Evolutionary conservation across 2,329 filamentous ascomycete genomes (phyloP), one percentile per base, ranked within the genome.

Genomic region (Colletotrichum somersetense): DNA sequence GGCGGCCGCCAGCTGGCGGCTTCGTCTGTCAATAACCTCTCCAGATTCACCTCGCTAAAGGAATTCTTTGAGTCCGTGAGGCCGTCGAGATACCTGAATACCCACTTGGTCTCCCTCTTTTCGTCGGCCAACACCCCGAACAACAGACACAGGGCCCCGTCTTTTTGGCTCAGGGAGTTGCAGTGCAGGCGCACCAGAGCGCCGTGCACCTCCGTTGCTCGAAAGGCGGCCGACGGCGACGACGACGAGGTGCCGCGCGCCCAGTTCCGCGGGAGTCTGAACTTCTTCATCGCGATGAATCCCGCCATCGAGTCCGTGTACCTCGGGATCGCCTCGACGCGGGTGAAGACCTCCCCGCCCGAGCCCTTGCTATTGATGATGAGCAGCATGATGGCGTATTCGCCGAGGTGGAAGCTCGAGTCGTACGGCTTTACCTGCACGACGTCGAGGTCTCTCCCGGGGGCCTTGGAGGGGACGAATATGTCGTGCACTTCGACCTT

Each of bases 351-450:
- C 11, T 40, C 62, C 2, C 33, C 50, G 8, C 38, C 62, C 3
- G 62, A 64, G 3, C 57, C 66, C 5, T 26, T 55, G 46, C 33
- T 48, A 11, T 56, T 35, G 46, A 63, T 52, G n/a, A 59, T 12
- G 8, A 72, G 66, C 12, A 72, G 66, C 18, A 72, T 61, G 6
- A 69, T 2, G 14, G 69, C 66, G 46, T 59, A 72, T 12, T 69
- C 65, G 0, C 69, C 69, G 4, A 69, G 40, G 12, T 62, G 62
- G 2, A 69, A 48, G 5, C 23, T 59, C 6, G 55, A 50, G 40
- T 69, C 69, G 10, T 20, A 7, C 1, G 20, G 50, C 18, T 48
- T 52, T 1, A 55, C 6, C 3, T 42, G 53, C 14, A 62, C 52
- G 5, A 53, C 40, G 11, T 59, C 42, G 0, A 12, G 53, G 23